Conservation (phyloP, 2,329 filamentous ascomycete genomes). For the Mycocentrospora acerina region DNA sequence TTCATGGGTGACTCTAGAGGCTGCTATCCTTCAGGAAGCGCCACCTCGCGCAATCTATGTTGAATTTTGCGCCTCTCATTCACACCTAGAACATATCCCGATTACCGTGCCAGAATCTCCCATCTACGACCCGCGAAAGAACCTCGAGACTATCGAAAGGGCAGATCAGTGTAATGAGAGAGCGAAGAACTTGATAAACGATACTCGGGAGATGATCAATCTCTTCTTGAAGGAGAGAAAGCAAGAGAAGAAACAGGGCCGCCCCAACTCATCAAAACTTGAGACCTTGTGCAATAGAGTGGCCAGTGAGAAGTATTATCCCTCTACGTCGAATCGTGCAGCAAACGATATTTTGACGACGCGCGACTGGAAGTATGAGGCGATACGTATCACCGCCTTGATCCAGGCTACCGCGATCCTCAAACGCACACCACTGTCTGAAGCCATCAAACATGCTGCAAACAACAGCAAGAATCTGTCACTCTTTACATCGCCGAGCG, state of each 20-base stretch:
- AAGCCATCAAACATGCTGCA: conserved; percentile 20
- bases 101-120: conserved; percentile 39
- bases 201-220: conserved; percentile 34
- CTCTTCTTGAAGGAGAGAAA: conserved; percentile 27
- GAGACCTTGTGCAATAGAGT: conserved; percentile 24
- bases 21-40: conserved; percentile 35
- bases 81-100: conserved; percentile 14
- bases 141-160: conserved; percentile 30
- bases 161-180: conserved; percentile 15
- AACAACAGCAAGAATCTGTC: neutral
- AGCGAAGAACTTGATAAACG: conserved; percentile 26
- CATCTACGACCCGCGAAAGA: conserved; percentile 31
- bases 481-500: conserved; percentile 7
- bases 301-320: conserved; percentile 12
- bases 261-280: conserved; percentile 17
- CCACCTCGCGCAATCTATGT: conserved; percentile 28
- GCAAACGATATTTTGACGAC: conserved; percentile 12
- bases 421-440: conserved; percentile 26
- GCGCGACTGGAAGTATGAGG: conserved; percentile 38
- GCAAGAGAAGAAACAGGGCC: conserved; percentile 17
- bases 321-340: conserved; percentile 10
- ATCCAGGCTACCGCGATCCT: conserved; percentile 38
- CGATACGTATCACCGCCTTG: conserved; percentile 33
- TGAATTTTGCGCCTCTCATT: conserved; percentile 22
- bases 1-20: conserved; percentile 35